Conservation (phyloP, 2,329 filamentous ascomycete genomes). For the Pleoardoris graminearum region DNA sequence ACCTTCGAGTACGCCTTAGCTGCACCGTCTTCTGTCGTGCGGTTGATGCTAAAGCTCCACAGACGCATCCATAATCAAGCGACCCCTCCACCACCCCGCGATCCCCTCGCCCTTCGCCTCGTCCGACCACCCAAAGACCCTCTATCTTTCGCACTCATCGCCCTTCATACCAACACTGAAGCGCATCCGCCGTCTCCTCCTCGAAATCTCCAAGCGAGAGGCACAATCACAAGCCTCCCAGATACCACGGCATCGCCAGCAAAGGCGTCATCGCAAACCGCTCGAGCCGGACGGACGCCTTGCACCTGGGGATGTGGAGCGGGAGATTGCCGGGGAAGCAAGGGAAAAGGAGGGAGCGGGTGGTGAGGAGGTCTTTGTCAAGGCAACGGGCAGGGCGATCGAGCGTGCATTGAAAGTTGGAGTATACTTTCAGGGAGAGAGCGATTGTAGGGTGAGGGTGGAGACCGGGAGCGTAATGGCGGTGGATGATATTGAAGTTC, state of each 20-base stretch:
- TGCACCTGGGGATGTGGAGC: conserved; percentile 37
- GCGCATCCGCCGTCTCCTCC: conserved; percentile 66
- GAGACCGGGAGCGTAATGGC: conserved; percentile 66
- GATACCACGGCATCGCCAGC: conserved; percentile 2
- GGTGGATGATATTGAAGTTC: conserved; percentile 65
- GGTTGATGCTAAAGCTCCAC: conserved; percentile 7
- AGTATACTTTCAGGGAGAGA: conserved; percentile 65
- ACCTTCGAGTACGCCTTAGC: conserved; percentile 25
- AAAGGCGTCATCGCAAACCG: not conserved
- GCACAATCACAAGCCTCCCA: conserved; percentile 40
- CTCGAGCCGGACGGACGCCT: conserved; percentile 29
- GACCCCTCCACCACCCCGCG: conserved; percentile 61
- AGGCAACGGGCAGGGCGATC: conserved; percentile 70
- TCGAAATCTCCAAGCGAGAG: conserved; percentile 57
- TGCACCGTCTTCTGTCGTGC: not conserved
- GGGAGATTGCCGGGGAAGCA: conserved; percentile 28
- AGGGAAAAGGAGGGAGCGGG: conserved; percentile 16
- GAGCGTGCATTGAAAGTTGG: conserved; percentile 65
- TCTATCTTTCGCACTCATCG: conserved; percentile 68
- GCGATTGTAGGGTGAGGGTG: conserved; percentile 61
- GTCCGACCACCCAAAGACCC: conserved; percentile 55
- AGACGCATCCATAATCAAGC: conserved; percentile 57
- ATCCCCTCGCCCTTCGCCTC: conserved; percentile 58
- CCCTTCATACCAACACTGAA: conserved; percentile 71
- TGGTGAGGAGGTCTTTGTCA: conserved; percentile 60